Base-by-base conservation (phyloP, 805 yeast genomes). In the Lachancea thermotolerans region DNA sequence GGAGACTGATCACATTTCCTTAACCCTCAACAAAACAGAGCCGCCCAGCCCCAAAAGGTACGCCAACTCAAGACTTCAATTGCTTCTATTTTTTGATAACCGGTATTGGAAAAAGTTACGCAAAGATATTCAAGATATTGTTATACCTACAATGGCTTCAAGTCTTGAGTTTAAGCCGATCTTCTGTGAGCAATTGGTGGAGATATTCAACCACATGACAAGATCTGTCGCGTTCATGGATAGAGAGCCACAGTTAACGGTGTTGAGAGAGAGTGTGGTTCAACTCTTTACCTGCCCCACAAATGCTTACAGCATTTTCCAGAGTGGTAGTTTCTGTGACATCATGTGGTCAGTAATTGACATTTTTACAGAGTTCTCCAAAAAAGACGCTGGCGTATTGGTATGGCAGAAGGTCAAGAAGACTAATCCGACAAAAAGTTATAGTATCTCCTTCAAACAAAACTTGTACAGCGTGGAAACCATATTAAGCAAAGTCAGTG, bases 271-370 rank as follows among this genome's bases (percentile, higher is more conserved):
- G 33, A 66, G 91, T 16, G 80, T 95, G 0, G 81, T 91, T 0
- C 99, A 93, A 64, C 67, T 93, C 17, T 89, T 89, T 63, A 90
- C 97, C 0, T 83, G 95, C 44, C 96, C 97, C 0, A 77, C 89
- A 0, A 82, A 84, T 51, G 81, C 95, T 0, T 75, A 77, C 1
- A 60, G 55, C 35, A 64, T 79, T 14, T 63, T 79, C 16, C 55
- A 66, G 2, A 53, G 65, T 12, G 71, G 70, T 2, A 55, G 63
- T 12, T 62, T 78, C 8, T 60, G 69, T 4, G 68, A 70, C 40
- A 63, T 81, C 1, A 53, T 82, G 16, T 71, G 73, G 50, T 75
- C 83, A 0, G 60, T 74, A 8, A 60, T 68, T 9, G 63, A 65
- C 10, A 49, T 77, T 9, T 71, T 78, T 41, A 71, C 70, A 41